Evolutionary conservation across 2,329 filamentous ascomycete genomes (phyloP).

Genomic region (Berkeleyomyces basicola): DNA sequence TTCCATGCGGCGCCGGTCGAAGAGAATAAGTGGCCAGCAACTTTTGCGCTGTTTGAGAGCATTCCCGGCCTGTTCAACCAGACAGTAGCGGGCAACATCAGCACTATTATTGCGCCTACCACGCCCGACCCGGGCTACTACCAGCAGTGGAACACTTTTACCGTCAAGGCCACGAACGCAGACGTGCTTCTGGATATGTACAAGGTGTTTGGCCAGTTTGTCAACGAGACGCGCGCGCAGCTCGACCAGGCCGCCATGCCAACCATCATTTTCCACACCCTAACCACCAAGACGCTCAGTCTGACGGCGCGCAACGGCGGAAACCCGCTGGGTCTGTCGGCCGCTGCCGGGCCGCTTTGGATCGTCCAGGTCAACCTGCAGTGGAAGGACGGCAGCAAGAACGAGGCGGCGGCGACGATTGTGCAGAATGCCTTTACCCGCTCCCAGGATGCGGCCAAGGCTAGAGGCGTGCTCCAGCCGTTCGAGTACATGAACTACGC

Average conservation of each 20-base stretch:
- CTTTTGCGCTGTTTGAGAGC: neutral
- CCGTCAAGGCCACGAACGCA: conserved; percentile 16
- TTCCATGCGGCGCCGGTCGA: conserved; percentile 13
- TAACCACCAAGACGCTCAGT: conserved; percentile 23
- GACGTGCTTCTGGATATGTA: conserved; percentile 19
- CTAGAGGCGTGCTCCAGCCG: neutral
- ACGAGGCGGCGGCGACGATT: conserved; percentile 14
- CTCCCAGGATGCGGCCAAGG: conserved; percentile 13
- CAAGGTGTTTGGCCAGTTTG: conserved; percentile 20
- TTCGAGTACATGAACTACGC: conserved; percentile 29
- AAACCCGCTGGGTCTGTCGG: conserved; percentile 23
- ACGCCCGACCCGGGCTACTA: neutral
- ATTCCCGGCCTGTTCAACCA: neutral
- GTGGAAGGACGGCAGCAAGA: conserved; percentile 16
- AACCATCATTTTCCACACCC: conserved; percentile 23
- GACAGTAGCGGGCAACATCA: neutral
- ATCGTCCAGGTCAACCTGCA: conserved; percentile 15
- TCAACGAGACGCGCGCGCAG: conserved; percentile 16
- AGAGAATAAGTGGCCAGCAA: conserved; percentile 15
- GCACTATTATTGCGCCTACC: neutral
- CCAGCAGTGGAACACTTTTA: conserved; percentile 2
- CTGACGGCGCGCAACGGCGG: conserved; percentile 23
- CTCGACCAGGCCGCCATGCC: conserved; percentile 15
- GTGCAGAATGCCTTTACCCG: conserved; percentile 14
- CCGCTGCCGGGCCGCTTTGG: conserved; percentile 17